Evolutionary conservation across 768 basidiomycete species (phyloP).

Genomic region (Mycena maculata): DNA sequence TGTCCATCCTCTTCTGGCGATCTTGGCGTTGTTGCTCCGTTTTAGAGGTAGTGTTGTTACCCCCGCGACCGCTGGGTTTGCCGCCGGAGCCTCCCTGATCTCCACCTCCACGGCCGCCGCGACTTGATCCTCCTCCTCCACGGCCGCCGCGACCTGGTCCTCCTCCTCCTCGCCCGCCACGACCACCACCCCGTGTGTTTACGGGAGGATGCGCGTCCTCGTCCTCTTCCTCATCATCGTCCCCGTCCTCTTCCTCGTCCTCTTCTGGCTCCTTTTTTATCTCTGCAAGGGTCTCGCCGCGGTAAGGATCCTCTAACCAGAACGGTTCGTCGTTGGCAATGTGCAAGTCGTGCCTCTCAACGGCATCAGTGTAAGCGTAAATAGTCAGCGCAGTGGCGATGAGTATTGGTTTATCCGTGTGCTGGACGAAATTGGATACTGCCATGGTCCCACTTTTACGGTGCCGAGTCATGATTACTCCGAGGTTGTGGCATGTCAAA

Average conservation of each 20-base stretch:
- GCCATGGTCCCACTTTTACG: not conserved
- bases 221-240: not conserved
- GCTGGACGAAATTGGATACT: conserved; percentile 3
- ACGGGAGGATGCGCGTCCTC: not conserved
- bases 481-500: conserved; percentile 15
- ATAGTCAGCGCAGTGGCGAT: conserved; percentile 17
- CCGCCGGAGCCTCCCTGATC: not conserved
- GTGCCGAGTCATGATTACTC: conserved; percentile 3
- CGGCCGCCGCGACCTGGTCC: not conserved
- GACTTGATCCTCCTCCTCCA: too few relatives aligned
- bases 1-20: not conserved
- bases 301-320: conserved; percentile 10
- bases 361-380: conserved; percentile 20
- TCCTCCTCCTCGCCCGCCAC: not conserved
- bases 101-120: too few relatives aligned
- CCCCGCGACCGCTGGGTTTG: too few relatives aligned
- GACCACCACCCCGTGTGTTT: not conserved
- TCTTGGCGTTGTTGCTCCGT: not conserved
- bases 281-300: not conserved
- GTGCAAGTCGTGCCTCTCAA: conserved; percentile 15
- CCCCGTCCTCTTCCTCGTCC: too few relatives aligned
- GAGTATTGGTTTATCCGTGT: conserved; percentile 15
- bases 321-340: not conserved
- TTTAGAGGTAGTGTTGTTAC: too few relatives aligned
- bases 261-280: not conserved